Conservation (phyloP, 179 eudicot genomes). For the Vitellaria paradoxa region DNA sequence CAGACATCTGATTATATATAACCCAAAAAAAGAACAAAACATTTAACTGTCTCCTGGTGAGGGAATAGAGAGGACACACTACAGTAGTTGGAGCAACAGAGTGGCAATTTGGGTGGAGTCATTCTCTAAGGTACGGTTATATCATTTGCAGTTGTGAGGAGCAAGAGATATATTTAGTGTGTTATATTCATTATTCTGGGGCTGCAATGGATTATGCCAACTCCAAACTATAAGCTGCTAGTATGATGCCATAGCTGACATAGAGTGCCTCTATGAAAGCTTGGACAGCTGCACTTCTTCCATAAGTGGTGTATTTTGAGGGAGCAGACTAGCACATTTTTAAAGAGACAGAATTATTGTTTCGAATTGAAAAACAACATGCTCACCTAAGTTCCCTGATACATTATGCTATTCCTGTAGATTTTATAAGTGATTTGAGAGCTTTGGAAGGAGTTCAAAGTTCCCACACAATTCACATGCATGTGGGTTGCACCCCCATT, state of each 20-base stretch:
- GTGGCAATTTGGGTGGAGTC: not conserved
- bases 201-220: no score
- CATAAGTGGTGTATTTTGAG: no score
- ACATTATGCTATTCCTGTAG: not conserved
- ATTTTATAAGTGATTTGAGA: constrained; percentile 1
- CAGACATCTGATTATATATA: not conserved
- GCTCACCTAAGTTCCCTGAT: not conserved
- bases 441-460: not conserved
- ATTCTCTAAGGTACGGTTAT: not conserved
- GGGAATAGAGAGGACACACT: not conserved
- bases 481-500: not conserved
- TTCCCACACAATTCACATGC: not conserved
- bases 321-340: not conserved
- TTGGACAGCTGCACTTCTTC: no score
- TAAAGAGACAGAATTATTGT: not conserved
- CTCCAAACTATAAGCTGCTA: no score
- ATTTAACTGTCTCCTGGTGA: not conserved
- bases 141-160: no score
- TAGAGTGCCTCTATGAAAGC: no score
- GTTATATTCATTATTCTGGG: no score
- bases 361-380: not conserved
- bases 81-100: not conserved
- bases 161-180: no score
- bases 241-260: no score
- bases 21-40: not conserved